Base-by-base conservation (phyloP, 140 eudicot species). In the Cichorium intybus region DNA sequence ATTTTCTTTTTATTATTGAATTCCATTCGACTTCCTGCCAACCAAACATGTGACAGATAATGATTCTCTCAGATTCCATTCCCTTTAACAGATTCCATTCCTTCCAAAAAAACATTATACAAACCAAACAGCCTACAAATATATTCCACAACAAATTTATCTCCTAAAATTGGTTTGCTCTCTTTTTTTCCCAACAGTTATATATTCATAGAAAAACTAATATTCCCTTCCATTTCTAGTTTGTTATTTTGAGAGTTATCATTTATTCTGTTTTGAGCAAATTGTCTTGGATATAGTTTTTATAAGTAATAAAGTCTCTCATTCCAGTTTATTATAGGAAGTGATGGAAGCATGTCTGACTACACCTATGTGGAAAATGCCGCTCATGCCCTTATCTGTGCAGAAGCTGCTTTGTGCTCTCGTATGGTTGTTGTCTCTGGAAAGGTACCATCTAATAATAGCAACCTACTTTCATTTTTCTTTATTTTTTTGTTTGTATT, bases 301-400 rank as follows among this genome's bases (percentile, higher is more conserved):
- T 77, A 69, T 78, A 75, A 85, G 82, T 88, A 78, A 80, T 82
- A 82, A 62, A 74, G 81, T 73, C 79, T 85, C 87, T 85, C 82
- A 77, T 87, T 85, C 85, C 95, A 91, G 97, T 85, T 85, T 81
- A 76, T 87, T 85, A 73, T 91, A 85, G 97, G 96, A 73, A 79
- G 79, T 76, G 96, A 81, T 45, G 84, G 76, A 66, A 81, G 34
- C 69, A 66, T 76, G 73, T 82, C 80, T 56, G 97, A 91, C 77
- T 91, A 85, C 80, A 87, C 96, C 52, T 87, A 85, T 55, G 89
- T 91, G 75, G 97, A 87, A 75, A 91, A 91, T 80, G 95, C 83
- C 60, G 95, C 96, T 34, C 92, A 91, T 85, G 96, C 95, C 20
- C 80, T 75, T 70, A 74, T 87, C 60, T 88, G 96, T 83, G 87